These are phyloP conservation scores for Pyronema domesticum DNA, from an alignment of 495 filamentous ascomycete species.

Conservation along the genomic window DNA sequence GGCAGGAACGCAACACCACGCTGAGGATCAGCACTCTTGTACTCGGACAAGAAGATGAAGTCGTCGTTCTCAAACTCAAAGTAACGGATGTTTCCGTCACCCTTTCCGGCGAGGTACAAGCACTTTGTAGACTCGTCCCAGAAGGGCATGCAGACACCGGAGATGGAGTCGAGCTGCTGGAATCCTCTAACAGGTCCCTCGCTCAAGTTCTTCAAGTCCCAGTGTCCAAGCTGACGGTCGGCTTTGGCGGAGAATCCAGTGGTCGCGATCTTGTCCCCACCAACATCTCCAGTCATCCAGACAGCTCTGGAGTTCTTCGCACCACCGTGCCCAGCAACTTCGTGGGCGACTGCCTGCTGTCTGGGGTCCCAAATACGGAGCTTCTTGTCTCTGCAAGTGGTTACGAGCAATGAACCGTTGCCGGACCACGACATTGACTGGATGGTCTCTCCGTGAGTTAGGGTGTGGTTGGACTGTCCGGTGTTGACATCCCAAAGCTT, in stretches of 20 bases:
- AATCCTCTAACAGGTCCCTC: slow-evolving; percentile 73
- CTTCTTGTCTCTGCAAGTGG: slow-evolving; percentile 95
- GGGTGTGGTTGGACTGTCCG: slow-evolving; percentile 48
- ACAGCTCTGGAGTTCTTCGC: slow-evolving; percentile 93
- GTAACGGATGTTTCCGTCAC: slow-evolving; percentile 96
- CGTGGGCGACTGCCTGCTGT: slow-evolving; percentile 73
- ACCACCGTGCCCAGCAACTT: slow-evolving; percentile 67
- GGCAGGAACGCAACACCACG: slow-evolving; percentile 88
- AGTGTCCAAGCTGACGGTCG: slow-evolving; percentile 84
- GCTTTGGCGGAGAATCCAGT: slow-evolving; percentile 98
- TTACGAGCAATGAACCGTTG: slow-evolving; percentile 73
- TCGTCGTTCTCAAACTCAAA: slow-evolving; percentile 95
- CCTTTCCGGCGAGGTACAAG: slow-evolving; percentile 87
- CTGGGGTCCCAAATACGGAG: slow-evolving; percentile 91
- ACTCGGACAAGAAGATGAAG: slow-evolving; percentile 87
- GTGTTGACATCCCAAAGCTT: slow-evolving; percentile 90
- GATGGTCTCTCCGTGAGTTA: slow-evolving; percentile 78
- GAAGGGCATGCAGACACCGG: slow-evolving; percentile 97
- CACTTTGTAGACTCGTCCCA: slow-evolving; percentile 94
- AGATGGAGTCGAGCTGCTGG: slow-evolving; percentile 75
- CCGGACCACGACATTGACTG: slow-evolving; percentile 94
- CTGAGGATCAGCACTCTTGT: slow-evolving; percentile 89
- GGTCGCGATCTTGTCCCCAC: slow-evolving; percentile 77
- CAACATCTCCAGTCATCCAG: slow-evolving; percentile 45
- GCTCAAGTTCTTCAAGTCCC: slow-evolving; percentile 66